These are phyloP conservation scores for Eremochloa ophiuroides DNA, from an alignment of 176 grass and related monocot genomes.

Conservation along the genomic window DNA sequence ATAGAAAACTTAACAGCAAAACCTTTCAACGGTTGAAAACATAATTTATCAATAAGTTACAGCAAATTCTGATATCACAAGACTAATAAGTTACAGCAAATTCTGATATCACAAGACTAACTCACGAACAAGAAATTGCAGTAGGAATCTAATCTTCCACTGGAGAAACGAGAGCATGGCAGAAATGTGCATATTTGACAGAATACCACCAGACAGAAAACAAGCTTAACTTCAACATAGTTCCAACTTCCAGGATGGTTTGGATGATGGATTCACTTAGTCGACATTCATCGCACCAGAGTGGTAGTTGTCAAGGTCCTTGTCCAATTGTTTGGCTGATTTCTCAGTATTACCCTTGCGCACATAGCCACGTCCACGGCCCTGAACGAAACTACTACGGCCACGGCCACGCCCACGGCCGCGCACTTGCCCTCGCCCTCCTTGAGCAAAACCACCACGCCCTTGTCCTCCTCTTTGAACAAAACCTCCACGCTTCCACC, in stretches of 20 bases:
- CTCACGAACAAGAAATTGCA: constrained; percentile 8
- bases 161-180: neutral
- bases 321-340: constrained; percentile 76
- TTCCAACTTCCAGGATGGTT: neutral
- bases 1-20: neutral
- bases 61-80: neutral
- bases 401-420: constrained; percentile 36
- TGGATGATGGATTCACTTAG: neutral
- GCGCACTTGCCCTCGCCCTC: constrained; percentile 33
- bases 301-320: constrained; percentile 88
- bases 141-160: neutral
- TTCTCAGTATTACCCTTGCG: constrained; percentile 40
- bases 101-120: neutral
- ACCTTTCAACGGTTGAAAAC: neutral
- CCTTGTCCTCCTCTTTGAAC: constrained; percentile 42
- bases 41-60: neutral
- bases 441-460: constrained; percentile 42
- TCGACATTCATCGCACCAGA: constrained; percentile 66
- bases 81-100: neutral
- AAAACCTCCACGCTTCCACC: constrained; percentile 46
- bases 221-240: constrained; percentile 2
- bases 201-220: constrained; percentile 1
- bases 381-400: constrained; percentile 24
- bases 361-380: constrained; percentile 49
- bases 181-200: neutral